phyloP scores from a whole-genome alignment of 495 filamentous ascomycete species.

The Hypoxylon fragiforme region DNA sequence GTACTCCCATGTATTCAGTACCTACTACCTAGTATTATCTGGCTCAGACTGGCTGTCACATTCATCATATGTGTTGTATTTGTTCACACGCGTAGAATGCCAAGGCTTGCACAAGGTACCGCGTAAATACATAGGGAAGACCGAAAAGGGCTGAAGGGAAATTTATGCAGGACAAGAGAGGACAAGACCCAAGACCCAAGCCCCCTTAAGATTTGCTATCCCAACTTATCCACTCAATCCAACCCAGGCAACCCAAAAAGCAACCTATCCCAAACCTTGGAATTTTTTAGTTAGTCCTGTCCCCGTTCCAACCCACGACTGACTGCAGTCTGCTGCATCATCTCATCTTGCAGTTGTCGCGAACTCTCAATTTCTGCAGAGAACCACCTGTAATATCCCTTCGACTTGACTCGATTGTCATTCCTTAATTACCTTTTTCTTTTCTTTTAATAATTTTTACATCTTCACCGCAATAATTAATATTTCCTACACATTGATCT shows the following conservation, averaged over 20 bases:
- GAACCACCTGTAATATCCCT: conserved; percentile 42
- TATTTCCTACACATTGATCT: conserved; percentile 38
- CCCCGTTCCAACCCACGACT: too few relatives aligned
- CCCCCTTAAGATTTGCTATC: conserved; percentile 19
- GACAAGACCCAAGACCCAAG: too few relatives aligned
- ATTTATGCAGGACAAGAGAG: conserved; percentile 17
- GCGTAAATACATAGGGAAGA: conserved; percentile 1
- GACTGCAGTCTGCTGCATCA: conserved; percentile 11
- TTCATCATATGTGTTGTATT: too few relatives aligned
- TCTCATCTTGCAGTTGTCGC: conserved; percentile 24
- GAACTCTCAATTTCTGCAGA: conserved; percentile 24
- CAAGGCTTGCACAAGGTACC: too few relatives aligned
- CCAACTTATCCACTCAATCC: too few relatives aligned
- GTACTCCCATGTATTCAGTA: background rate
- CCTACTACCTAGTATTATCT: background rate
- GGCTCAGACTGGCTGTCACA: too few relatives aligned
- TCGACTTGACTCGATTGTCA: conserved; percentile 26
- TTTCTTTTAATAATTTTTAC: background rate
- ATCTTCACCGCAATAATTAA: conserved; percentile 28
- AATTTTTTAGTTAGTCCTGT: too few relatives aligned
- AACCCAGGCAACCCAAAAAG: too few relatives aligned
- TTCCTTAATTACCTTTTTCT: conserved; percentile 10
- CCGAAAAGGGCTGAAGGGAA: conserved; percentile 10
- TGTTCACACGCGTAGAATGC: too few relatives aligned
- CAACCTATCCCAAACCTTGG: too few relatives aligned